phyloP scores from a whole-genome alignment of 495 filamentous ascomycete species.

The Penicillium malachiteum region DNA sequence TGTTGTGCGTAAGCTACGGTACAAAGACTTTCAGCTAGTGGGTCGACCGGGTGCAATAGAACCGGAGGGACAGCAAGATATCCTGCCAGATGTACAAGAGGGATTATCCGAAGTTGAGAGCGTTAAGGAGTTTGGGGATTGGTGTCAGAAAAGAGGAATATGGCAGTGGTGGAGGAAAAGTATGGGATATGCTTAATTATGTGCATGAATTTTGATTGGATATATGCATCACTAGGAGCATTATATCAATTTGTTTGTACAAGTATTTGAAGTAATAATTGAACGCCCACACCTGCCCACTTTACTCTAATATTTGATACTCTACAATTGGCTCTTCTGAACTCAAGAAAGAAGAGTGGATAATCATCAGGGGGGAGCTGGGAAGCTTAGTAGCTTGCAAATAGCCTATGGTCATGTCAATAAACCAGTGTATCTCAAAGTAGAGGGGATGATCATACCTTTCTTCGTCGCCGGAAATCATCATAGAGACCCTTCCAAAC shows the following conservation, averaged over 20 bases:
- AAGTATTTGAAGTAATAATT: no score
- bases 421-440: constrained; percentile 2
- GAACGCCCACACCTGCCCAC: background rate
- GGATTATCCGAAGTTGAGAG: constrained; percentile 39
- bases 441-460: constrained; percentile 40
- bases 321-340: constrained; percentile 6
- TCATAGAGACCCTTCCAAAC: constrained; percentile 72
- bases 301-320: background rate
- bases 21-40: constrained; percentile 52
- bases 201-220: no score
- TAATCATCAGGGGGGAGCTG: constrained; percentile 39
- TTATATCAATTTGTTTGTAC: no score
- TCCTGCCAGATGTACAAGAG: background rate
- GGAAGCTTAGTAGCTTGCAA: constrained; percentile 49
- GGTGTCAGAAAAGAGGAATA: constrained; percentile 42
- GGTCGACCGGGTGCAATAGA: constrained; percentile 31
- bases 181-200: constrained; percentile 45
- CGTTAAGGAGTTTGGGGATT: constrained; percentile 47
- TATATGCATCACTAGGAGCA: no score
- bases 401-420: constrained; percentile 34
- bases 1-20: constrained; percentile 49
- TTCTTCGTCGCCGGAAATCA: constrained; percentile 61
- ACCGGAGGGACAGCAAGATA: constrained; percentile 7
- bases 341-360: background rate
- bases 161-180: constrained; percentile 50